These are phyloP conservation scores for Lactifluus rugatus DNA, from an alignment of 768 basidiomycete genomes.

Conservation along the genomic window DNA sequence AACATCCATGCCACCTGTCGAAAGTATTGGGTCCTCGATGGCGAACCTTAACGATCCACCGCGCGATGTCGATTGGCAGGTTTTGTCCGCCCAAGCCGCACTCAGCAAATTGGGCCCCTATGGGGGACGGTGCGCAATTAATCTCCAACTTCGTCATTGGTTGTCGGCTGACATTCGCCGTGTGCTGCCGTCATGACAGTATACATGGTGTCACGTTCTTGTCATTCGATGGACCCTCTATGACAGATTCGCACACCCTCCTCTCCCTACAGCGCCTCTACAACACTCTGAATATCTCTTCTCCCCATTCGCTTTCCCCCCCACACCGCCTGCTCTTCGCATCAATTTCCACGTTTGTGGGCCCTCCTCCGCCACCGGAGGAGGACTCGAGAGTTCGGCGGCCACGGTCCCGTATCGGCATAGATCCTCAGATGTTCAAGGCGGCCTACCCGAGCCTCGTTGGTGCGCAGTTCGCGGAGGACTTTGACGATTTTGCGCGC, in stretches of 20 bases:
- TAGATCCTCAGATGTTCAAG: constrained; percentile 32
- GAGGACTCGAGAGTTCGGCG: constrained; percentile 14
- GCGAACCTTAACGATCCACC: constrained; percentile 31
- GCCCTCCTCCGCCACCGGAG: constrained; percentile 28
- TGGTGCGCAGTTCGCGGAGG: constrained; percentile 55
- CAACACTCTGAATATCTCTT: constrained; percentile 42
- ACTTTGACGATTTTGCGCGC: constrained; percentile 68
- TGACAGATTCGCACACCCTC: constrained; percentile 53
- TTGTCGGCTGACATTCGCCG: not conserved
- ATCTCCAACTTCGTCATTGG: not conserved
- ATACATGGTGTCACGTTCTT: constrained; percentile 58
- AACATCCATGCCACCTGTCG: constrained; percentile 47
- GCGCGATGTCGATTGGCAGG: constrained; percentile 47
- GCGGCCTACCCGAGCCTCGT: constrained; percentile 59
- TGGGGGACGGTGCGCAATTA: constrained; percentile 25
- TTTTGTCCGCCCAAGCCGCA: constrained; percentile 23
- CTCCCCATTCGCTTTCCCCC: constrained; percentile 20
- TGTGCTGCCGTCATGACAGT: constrained; percentile 26
- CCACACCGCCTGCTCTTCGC: constrained; percentile 60
- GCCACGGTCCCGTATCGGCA: constrained; percentile 28
- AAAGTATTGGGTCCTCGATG: constrained; percentile 37
- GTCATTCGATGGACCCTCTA: constrained; percentile 26
- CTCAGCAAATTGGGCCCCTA: constrained; percentile 23
- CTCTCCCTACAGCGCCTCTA: constrained; percentile 73
- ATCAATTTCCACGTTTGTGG: constrained; percentile 50